Conservation (phyloP, 306 rosid species). For the Pterocarpus macrocarpus region DNA sequence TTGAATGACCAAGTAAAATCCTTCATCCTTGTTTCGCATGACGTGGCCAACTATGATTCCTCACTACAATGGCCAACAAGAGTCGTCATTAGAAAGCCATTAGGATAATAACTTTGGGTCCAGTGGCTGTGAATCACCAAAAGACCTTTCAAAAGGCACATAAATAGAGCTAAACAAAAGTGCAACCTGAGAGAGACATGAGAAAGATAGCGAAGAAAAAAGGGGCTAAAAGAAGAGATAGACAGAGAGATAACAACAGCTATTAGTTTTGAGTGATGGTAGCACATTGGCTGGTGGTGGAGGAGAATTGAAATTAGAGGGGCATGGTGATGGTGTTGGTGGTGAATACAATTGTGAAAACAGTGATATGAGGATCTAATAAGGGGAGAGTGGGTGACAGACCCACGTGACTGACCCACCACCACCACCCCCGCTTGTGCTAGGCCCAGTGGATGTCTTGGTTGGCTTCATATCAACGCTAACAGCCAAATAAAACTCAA, state of each 20-base stretch:
- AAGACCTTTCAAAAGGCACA: conserved; percentile 60
- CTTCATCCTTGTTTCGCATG: conserved; percentile 2
- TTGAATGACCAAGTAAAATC: conserved; percentile 34
- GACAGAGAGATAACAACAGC: conserved; percentile 25
- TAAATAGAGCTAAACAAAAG: conserved; percentile 45
- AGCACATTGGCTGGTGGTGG: conserved; percentile 67
- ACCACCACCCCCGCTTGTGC: conserved; percentile 43
- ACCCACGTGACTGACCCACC: conserved; percentile 84
- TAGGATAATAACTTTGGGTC: conserved; percentile 39
- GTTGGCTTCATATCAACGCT: conserved; percentile 96
- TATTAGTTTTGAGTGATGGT: conserved; percentile 55
- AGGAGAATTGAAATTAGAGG: conserved; percentile 40
- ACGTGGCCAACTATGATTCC: conserved; percentile 51
- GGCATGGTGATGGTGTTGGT: conserved; percentile 39
- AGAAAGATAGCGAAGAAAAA: background rate
- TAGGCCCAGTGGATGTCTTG: conserved; percentile 61
- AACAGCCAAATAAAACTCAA: conserved; percentile 71
- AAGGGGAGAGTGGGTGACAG: conserved; percentile 74
- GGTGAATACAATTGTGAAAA: conserved; percentile 37
- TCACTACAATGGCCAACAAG: conserved; percentile 39
- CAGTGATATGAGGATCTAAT: conserved; percentile 45
- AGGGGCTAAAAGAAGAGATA: conserved; percentile 22
- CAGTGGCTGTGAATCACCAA: conserved; percentile 67
- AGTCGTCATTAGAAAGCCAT: conserved; percentile 42
- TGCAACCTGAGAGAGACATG: conserved; percentile 47